Conservation (phyloP, 2,329 filamentous ascomycete species). For the Phyllosticta citriasiana region DNA sequence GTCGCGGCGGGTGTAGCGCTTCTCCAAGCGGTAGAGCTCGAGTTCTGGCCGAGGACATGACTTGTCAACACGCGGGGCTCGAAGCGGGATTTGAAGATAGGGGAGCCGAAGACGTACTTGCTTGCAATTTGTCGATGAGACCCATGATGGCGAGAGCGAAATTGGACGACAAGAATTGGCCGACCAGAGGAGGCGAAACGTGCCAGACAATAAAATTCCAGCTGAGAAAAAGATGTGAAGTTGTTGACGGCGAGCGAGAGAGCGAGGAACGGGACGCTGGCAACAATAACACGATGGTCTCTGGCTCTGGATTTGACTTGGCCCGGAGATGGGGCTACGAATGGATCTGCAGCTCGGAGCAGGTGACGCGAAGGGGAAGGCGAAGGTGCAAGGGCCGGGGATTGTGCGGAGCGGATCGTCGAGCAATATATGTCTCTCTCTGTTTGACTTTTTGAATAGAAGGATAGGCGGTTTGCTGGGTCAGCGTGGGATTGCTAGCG, state of each 20-base stretch:
- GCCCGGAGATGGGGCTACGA: not conserved
- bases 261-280: not conserved
- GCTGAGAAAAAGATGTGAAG: not conserved
- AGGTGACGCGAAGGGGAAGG: not conserved
- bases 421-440: not conserved
- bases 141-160: conserved; percentile 21
- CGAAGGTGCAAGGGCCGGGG: not conserved
- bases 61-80: not conserved
- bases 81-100: not conserved
- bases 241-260: not conserved
- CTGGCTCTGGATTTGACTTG: not conserved
- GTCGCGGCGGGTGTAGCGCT: conserved; percentile 86
- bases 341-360: not conserved
- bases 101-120: conserved; percentile 21
- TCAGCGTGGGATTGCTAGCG: not conserved
- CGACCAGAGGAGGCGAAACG: not conserved
- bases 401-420: not conserved
- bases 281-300: not conserved
- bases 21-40: conserved; percentile 89
- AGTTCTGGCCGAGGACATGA: conserved; percentile 42
- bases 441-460: not conserved
- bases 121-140: conserved; percentile 31
- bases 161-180: not conserved
- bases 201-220: not conserved
- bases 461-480: not conserved